Evolutionary conservation across 73 alveolate species (phyloP), one percentile per base, ranked within the genome.

Genomic region (Durusdinium trenchii): DNA sequence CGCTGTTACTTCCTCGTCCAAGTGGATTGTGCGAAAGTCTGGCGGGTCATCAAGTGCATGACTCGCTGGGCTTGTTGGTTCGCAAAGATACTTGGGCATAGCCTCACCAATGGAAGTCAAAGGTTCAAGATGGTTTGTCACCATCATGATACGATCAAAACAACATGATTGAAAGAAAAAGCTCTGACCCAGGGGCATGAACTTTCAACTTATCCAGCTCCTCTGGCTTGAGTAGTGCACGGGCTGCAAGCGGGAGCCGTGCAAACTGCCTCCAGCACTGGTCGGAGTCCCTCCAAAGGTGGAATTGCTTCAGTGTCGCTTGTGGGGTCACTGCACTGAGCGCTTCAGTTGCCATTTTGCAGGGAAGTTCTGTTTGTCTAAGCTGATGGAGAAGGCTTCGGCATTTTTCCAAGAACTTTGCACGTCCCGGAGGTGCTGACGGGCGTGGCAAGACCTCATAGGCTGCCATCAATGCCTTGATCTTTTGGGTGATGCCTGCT

Each of bases 211-310:
- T 85, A 32, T 62, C 85, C 30, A 87, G 96, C 96, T 87, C 69
- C 75, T 87, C 50, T 67, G 96, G 96, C 67, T 64, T 60, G 64
- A 87, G 78, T 10, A 87, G 96, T 30, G 69, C 96, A n/a, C 96
- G 96, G 67, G 96, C 96, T 43, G 96, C 96, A 4, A 87, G 71
- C 48, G 61, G 96, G 50, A 87, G 96, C 4, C 96, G 84, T 9
- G 96, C 84, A 46, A 87, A 87, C 75, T 87, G 96, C 82, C 50
- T 60, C 96, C 96, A 87, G 52, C 96, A 64, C 86, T 40, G 86
- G 75, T 87, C 96, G 10, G 95, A 48, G 10, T 81, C 91, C 82
- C 96, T 61, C 96, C 96, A 87, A 47, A 67, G 86, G 46, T 62
- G 28, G 45, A 87, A 87, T 23, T 87, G 86, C 69, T 87, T 79